These are phyloP conservation scores for Acanthochlamys bracteata DNA, from an alignment of 106 monocot genomes.

Conservation along the genomic window DNA sequence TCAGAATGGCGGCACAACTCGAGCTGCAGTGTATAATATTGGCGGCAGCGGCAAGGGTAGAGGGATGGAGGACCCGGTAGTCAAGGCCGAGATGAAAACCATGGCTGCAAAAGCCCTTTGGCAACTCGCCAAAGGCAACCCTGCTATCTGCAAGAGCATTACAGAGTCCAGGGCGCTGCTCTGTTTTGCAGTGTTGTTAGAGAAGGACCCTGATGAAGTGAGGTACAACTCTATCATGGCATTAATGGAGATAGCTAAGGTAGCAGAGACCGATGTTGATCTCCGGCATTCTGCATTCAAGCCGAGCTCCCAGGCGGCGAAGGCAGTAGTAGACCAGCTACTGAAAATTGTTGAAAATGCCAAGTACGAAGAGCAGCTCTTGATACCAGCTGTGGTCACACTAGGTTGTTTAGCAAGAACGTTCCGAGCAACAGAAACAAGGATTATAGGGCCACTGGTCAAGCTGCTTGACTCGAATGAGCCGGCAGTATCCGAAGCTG, in stretches of 20 bases:
- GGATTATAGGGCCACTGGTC: conserved; percentile 79
- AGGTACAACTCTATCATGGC: conserved; percentile 80
- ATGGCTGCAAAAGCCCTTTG: conserved; percentile 76
- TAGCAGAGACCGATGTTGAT: conserved; percentile 68
- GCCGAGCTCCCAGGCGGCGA: conserved; percentile 78
- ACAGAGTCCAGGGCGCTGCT: conserved; percentile 81
- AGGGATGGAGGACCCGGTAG: conserved; percentile 63
- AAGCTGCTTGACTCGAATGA: conserved; percentile 69
- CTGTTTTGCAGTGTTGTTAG: conserved; percentile 85
- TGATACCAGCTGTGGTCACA: conserved; percentile 61
- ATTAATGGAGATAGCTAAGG: conserved; percentile 68
- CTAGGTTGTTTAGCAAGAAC: conserved; percentile 81
- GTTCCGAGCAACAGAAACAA: conserved; percentile 78
- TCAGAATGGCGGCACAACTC: not conserved
- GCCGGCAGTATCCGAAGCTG: conserved; percentile 38
- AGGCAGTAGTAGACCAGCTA: conserved; percentile 78
- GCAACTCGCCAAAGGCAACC: conserved; percentile 58
- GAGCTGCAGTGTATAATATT: not conserved
- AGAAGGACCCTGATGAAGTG: conserved; percentile 73
- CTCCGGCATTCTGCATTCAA: conserved; percentile 79
- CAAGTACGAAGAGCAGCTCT: conserved; percentile 48
- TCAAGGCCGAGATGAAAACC: conserved; percentile 67
- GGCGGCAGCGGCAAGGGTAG: conserved; percentile 48
- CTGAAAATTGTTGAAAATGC: conserved; percentile 62
- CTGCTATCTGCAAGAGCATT: conserved; percentile 76